A percentile compares a stretch with the other conserved stretches of the same genome.
phyloP scores from a whole-genome alignment of 2,329 filamentous ascomycete species.

The Apiospora koreana region DNA sequence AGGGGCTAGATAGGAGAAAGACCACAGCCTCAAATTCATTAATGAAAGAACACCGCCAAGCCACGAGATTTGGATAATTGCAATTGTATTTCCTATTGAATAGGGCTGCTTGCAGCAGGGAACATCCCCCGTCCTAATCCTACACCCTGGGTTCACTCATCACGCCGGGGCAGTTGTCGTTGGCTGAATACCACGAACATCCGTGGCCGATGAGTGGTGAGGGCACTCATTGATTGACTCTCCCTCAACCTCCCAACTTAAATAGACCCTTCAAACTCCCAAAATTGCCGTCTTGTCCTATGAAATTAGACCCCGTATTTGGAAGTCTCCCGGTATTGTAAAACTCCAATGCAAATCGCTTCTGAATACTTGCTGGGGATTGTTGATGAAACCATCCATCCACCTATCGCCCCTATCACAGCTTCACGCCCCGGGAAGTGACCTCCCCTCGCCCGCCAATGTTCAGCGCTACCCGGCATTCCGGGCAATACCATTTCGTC shows the following conservation, averaged over 20 bases:
- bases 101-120: background rate
- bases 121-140: background rate
- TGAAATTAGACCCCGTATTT: background rate
- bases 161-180: no score
- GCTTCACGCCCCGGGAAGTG: conserved; percentile 57
- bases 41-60: background rate
- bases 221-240: background rate
- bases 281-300: background rate
- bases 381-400: background rate
- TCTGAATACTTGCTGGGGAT: background rate
- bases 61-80: background rate
- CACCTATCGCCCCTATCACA: conserved; percentile 24
- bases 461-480: conserved; percentile 65
- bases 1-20: background rate
- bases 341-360: background rate
- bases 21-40: background rate
- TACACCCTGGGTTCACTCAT: background rate
- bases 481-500: conserved; percentile 83
- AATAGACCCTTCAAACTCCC: background rate
- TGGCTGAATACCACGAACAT: background rate
- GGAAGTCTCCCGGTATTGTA: background rate
- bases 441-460: conserved; percentile 66
- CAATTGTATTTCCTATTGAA: background rate
- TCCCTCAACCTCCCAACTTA: background rate
- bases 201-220: background rate